phyloP scores from a whole-genome alignment of 192 early-diverging fungal genomes.

The Backusella westeae region DNA sequence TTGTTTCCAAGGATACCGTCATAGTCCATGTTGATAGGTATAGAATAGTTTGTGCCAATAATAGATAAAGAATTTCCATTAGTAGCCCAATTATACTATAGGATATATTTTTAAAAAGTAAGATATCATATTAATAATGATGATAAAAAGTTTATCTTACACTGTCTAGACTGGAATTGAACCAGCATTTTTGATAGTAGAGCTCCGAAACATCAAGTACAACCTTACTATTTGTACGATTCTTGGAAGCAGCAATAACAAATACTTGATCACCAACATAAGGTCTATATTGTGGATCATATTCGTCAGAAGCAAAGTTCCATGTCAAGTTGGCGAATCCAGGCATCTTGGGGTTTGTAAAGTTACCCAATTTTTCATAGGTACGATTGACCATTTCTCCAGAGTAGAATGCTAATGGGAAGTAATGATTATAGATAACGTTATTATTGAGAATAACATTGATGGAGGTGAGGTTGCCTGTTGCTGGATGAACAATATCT shows the following conservation, averaged over 20 bases:
- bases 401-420: background rate
- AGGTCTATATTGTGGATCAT: background rate
- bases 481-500: background rate
- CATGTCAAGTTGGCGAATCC: background rate
- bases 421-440: background rate
- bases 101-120: background rate
- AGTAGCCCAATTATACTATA: background rate
- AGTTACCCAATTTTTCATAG: background rate
- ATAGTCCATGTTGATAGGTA: background rate
- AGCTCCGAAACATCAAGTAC: background rate
- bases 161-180: background rate
- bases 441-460: background rate
- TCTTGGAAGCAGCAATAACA: background rate
- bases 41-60: background rate
- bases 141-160: background rate
- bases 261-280: conserved; percentile 9
- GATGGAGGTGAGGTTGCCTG: background rate
- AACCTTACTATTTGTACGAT: too few relatives aligned
- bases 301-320: background rate
- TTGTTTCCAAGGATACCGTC: conserved; percentile 1
- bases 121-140: background rate
- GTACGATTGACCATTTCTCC: background rate
- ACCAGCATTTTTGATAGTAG: background rate
- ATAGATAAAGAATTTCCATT: background rate
- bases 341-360: background rate